Evolutionary conservation across 2,329 filamentous ascomycete species (phyloP).

Genomic region (Fusarium protoensiforme): DNA sequence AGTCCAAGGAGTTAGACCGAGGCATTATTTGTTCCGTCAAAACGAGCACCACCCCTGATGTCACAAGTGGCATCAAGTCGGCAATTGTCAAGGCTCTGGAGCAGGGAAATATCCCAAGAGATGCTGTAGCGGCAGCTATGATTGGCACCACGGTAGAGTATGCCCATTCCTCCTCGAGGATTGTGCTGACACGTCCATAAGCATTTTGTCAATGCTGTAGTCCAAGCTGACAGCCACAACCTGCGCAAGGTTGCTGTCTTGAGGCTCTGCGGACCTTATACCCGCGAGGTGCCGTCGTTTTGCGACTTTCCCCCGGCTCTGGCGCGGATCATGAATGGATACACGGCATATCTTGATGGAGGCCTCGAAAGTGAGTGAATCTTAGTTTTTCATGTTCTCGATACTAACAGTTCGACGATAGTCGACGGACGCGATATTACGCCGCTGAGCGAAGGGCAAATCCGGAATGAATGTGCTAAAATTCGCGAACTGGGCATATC

Average conservation of each 20-base stretch:
- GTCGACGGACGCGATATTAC: neutral
- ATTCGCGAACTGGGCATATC: neutral
- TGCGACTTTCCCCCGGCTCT: constrained; percentile 62
- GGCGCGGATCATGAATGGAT: constrained; percentile 55
- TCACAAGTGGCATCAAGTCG: constrained; percentile 57
- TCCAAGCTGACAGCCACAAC: constrained; percentile 59
- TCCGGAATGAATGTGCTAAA: neutral
- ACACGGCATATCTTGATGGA: constrained; percentile 56
- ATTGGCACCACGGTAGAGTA: constrained; percentile 46
- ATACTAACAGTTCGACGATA: neutral
- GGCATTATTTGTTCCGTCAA: constrained; percentile 60
- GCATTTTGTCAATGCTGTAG: constrained; percentile 65
- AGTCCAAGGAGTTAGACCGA: constrained; percentile 45
- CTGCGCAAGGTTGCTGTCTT: constrained; percentile 63
- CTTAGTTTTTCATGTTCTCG: neutral
- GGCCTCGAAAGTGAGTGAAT: constrained; percentile 41
- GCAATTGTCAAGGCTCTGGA: constrained; percentile 56
- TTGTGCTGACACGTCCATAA: neutral
- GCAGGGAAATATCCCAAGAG: constrained; percentile 41
- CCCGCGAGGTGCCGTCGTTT: constrained; percentile 58
- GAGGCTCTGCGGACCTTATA: constrained; percentile 62
- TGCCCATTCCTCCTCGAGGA: neutral
- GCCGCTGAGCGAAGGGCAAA: neutral
- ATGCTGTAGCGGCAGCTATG: constrained; percentile 56
- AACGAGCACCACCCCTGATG: constrained; percentile 58